Percentiles rank a stretch among this genome's conserved stretches.
These are phyloP conservation scores for Coniochaeta sp. DNA, from an alignment of 2,329 filamentous ascomycete genomes.

Conservation along the genomic window DNA sequence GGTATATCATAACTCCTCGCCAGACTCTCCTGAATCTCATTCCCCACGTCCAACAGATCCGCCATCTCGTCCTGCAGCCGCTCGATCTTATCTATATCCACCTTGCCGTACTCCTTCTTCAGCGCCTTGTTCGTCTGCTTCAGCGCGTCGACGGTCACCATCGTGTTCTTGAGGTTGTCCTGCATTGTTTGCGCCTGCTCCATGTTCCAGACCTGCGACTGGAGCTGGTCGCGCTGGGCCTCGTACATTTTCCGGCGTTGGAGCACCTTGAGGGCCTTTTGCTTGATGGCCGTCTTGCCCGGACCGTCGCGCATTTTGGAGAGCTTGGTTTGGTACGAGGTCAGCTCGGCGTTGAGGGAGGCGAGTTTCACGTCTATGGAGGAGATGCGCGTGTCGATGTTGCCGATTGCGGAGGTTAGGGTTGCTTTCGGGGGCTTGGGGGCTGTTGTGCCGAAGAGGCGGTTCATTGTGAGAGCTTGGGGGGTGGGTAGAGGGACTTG, in stretches of 20 bases:
- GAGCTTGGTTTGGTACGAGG: constrained; percentile 80
- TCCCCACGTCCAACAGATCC: constrained; percentile 92
- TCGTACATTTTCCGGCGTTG: constrained; percentile 95
- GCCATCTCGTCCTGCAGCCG: constrained; percentile 98
- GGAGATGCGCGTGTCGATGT: constrained; percentile 78
- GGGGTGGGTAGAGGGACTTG: background rate
- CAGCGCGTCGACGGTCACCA: constrained; percentile 97
- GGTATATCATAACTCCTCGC: constrained; percentile 88
- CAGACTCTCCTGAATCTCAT: constrained; percentile 96
- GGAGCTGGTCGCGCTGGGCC: constrained; percentile 84
- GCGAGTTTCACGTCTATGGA: constrained; percentile 92
- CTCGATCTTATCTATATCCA: constrained; percentile 97
- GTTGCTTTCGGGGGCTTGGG: constrained; percentile 83
- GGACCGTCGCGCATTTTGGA: constrained; percentile 92
- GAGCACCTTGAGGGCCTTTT: constrained; percentile 90
- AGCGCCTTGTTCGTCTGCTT: constrained; percentile 94
- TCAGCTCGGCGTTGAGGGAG: constrained; percentile 83
- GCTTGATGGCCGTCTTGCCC: constrained; percentile 84
- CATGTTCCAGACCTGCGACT: constrained; percentile 97
- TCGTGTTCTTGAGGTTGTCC: constrained; percentile 96
- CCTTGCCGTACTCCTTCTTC: constrained; percentile 90
- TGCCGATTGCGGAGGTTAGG: constrained; percentile 73
- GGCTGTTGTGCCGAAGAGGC: constrained; percentile 79
- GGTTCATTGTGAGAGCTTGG: constrained; percentile 82
- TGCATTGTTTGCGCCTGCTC: constrained; percentile 98